These are phyloP conservation scores for Styphnolobium japonicum DNA, from an alignment of 306 rosid species.

Conservation along the genomic window DNA sequence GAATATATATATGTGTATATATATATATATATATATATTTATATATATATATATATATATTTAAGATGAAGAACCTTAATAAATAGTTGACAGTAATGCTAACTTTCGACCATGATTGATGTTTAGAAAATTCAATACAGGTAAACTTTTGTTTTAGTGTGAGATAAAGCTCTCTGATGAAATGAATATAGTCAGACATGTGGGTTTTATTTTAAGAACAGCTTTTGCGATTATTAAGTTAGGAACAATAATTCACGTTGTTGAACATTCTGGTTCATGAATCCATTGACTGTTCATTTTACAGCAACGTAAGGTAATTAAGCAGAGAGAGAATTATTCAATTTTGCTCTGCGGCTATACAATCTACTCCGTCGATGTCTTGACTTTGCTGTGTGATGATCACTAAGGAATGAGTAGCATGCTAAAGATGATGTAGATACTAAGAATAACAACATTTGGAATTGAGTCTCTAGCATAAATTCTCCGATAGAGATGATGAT, in stretches of 20 bases:
- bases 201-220: not conserved
- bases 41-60: no score
- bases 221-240: not conserved
- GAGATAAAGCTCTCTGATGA: not conserved
- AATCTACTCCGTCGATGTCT: no score
- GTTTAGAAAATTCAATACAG: not conserved
- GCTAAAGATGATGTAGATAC: no score
- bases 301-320: no score
- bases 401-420: no score
- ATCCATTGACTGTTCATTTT: not conserved
- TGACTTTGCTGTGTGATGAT: no score
- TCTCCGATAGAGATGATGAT: no score
- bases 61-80: not conserved
- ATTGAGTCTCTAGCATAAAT: no score
- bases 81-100: not conserved
- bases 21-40: no score
- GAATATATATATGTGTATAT: not conserved
- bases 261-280: not conserved
- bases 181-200: not conserved
- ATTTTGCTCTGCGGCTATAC: no score
- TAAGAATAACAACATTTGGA: no score
- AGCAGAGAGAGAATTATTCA: no score
- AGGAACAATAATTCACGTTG: not conserved
- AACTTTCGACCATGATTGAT: not conserved
- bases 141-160: not conserved